Evolutionary conservation across 805 yeast genomes (phyloP), one percentile per base, ranked within the genome.

Genomic region (Zygosaccharomyces bailii): DNA sequence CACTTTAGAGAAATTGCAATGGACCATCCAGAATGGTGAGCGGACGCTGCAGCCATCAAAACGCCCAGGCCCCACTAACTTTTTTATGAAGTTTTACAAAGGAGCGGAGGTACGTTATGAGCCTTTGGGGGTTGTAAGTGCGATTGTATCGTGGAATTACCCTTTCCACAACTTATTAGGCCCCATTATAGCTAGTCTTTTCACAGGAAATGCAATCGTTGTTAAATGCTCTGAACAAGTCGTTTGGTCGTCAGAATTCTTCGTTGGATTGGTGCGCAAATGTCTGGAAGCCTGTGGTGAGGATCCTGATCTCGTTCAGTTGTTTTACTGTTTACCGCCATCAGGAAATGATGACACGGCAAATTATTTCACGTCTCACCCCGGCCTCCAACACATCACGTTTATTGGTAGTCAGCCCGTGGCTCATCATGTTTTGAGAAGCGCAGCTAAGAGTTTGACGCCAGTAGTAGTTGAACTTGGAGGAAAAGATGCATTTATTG

Each of bases 381-480:
- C 86, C 1, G 86, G 83, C 0, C 70, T 93, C 45, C 75, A 81
- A 27, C 99, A 93, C 65, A 79, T 93, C 51, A 93, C 99, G 0
- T 93, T 93, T 59, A 93, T 93, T 58, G 99, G 99, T 4, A 86
- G 96, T n/a, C 79, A 86, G 50, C 90, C 91, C 1, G 96, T 93
- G 19, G 97, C 98, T 3, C 93, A 89, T 59, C 79, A 79, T 47
- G 96, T 93, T 11, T 82, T 84, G 29, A 74, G 72, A 36, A 86
- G 90, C 33, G 97, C 98, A 2, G 76, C 96, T 35, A 78, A 79
- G 48, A 75, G 86, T n/a, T 71, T 93, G 56, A 91, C 96, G 0
- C 99, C 98, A 0, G 89, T 91, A 34, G 97, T 91, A 17, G 90
- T 88, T 7, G 99, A 93, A 65, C 73, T 93, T 29, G 99, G 99